Evolutionary conservation across 2,329 filamentous ascomycete species (phyloP), one percentile per base, ranked within the genome.

Genomic region (Botrytis byssoidea): DNA sequence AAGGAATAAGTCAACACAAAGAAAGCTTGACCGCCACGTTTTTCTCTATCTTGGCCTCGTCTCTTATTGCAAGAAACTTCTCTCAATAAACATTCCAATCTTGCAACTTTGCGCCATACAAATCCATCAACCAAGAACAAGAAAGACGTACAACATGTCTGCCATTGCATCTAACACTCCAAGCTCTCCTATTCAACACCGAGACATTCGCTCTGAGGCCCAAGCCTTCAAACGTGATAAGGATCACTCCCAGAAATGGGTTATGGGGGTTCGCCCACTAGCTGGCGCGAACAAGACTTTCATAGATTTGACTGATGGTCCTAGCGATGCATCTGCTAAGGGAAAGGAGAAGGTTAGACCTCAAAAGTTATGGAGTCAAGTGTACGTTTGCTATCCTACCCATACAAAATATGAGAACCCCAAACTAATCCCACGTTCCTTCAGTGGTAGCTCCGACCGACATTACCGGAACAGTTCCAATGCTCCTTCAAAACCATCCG

Each of bases 161-260:
- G 51, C 79, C 48, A 79, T 79, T 3, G 77, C 77, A 25, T 83
- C 77, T 20, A 82, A 79, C 71, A 57, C 46, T 40, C 71, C 76
- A n/a, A 59, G 68, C 16, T 76, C 78, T 69, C 74, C 78, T 7
- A 14, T 79, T 42, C 75, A 78, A 60, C 75, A 74, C 67, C 75
- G 77, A 51, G 80, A 81, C 74, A 78, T 81, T 72, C 79, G 80
- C n/a, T 80, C 79, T 18, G 74, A 74, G 8, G 74, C 77, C 35
- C 73, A 77, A 25, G 63, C 71, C 32, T 81, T 75, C 76, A 81
- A 81, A 75, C 79, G 80, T 60, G 78, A 80, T 63, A 80, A 78
- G 61, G 79, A 81, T 66, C 76, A 79, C 44, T 70, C 63, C 69
- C 63, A 75, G 72, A 81, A 81, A 73, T 81, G 79, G 80, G 70